Evolutionary conservation across 257 asterid genomes (phyloP).

Genomic region (Anisodus tanguticus): DNA sequence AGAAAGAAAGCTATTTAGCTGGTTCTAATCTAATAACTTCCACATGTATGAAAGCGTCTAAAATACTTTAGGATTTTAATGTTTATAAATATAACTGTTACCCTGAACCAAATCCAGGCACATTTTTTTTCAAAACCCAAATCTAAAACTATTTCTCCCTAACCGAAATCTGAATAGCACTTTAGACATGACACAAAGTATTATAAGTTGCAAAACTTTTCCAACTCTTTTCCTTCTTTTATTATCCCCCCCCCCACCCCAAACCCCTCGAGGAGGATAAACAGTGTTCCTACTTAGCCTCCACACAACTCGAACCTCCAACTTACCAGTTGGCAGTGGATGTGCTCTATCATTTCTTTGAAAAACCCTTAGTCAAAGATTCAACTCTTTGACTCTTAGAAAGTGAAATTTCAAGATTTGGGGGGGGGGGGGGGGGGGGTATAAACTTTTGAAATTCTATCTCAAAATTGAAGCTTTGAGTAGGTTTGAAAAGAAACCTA

Average conservation of each 20-base stretch:
- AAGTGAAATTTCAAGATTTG: not conserved
- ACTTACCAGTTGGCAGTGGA: constrained; percentile 5
- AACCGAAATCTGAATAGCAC: not conserved
- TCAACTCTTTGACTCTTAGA: not conserved
- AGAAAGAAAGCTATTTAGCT: not conserved
- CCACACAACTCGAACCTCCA: constrained; percentile 4
- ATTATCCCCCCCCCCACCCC: not conserved
- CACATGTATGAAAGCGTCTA: too few species aligned
- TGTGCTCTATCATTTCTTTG: not conserved
- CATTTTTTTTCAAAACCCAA: not conserved
- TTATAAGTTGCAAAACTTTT: not conserved
- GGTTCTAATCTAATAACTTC: not conserved
- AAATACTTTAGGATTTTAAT: not conserved
- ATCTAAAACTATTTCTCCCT: not conserved
- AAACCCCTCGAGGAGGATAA: not conserved
- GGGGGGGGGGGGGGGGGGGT: not conserved
- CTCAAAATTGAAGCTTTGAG: constrained; percentile 17
- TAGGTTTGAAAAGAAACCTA: constrained; percentile 5
- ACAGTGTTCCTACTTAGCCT: not conserved
- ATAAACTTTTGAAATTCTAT: constrained; percentile 13
- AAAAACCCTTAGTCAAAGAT: not conserved
- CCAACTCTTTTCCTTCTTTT: not conserved
- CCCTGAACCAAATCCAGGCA: not conserved
- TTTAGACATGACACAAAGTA: not conserved
- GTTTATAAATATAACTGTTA: not conserved